phyloP scores from a whole-genome alignment of 2,329 filamentous ascomycete species.

The Fusarium circinatum region DNA sequence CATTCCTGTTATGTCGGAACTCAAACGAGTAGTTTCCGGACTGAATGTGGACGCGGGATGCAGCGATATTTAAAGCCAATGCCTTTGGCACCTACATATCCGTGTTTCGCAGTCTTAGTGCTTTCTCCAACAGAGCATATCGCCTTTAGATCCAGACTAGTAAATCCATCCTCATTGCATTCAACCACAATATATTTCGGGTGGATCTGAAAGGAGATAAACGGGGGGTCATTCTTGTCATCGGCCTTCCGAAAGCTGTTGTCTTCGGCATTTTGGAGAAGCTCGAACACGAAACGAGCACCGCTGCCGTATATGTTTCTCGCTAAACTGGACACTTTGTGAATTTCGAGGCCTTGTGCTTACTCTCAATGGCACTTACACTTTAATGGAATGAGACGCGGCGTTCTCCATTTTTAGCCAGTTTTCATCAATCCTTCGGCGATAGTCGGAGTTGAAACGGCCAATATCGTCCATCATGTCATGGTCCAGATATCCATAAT shows the following conservation, averaged over 20 bases:
- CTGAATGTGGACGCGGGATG: conserved; percentile 25
- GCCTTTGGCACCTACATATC: conserved; percentile 30
- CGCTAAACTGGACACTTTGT: conserved; percentile 1
- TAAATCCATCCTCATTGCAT: conserved; percentile 35
- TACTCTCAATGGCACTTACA: not conserved
- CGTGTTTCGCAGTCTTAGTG: conserved; percentile 23
- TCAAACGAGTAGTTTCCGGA: conserved; percentile 33
- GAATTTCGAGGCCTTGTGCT: accelerated
- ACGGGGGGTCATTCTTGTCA: not conserved
- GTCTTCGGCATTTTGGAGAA: conserved; percentile 36
- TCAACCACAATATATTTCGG: conserved; percentile 28
- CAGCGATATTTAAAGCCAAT: conserved; percentile 34
- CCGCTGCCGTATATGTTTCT: conserved; percentile 34
- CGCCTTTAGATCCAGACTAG: conserved; percentile 3
- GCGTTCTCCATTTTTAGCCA: conserved; percentile 27
- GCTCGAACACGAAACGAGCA: conserved; percentile 33
- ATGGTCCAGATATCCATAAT: conserved; percentile 17
- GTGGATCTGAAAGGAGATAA: conserved; percentile 27
- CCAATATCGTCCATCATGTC: conserved; percentile 35
- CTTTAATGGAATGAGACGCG: conserved; percentile 26
- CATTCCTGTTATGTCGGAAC: conserved; percentile 12
- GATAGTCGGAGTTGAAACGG: conserved; percentile 19
- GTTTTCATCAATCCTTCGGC: conserved; percentile 28
- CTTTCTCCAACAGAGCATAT: conserved; percentile 31
- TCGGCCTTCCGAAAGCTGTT: conserved; percentile 5